Percentiles rank a stretch among this genome's conserved stretches.
These are phyloP conservation scores for Rhazya stricta DNA, from an alignment of 257 asterid species.

Conservation along the genomic window DNA sequence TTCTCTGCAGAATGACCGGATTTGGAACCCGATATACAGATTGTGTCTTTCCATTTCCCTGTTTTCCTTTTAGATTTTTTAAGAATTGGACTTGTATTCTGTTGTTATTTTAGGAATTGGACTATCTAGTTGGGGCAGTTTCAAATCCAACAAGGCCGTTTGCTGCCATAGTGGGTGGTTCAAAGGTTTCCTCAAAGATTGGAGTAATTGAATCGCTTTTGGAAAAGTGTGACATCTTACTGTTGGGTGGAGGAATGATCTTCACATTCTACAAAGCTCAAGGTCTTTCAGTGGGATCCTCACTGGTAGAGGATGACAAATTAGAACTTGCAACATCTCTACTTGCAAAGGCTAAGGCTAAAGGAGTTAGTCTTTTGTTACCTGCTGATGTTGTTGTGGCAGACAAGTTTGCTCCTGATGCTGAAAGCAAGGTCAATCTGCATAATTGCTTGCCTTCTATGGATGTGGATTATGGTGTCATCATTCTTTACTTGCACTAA, in stretches of 20 bases:
- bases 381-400: slow-evolving; percentile 80
- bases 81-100: not conserved
- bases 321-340: slow-evolving; percentile 75
- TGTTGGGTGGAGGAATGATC: slow-evolving; percentile 91
- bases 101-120: slow-evolving; percentile 53
- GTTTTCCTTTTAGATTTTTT: not conserved
- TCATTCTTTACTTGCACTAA: not conserved
- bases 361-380: slow-evolving; percentile 69
- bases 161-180: slow-evolving; percentile 92
- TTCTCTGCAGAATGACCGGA: not conserved
- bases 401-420: slow-evolving; percentile 89
- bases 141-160: slow-evolving; percentile 73
- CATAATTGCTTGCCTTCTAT: not conserved
- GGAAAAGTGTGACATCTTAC: slow-evolving; percentile 63
- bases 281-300: slow-evolving; percentile 80
- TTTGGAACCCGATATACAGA: not conserved
- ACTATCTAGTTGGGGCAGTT: slow-evolving; percentile 85
- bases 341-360: slow-evolving; percentile 68
- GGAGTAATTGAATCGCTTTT: slow-evolving; percentile 86
- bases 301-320: slow-evolving; percentile 91
- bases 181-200: slow-evolving; percentile 87
- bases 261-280: slow-evolving; percentile 91
- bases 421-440: slow-evolving; percentile 65
- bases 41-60: not conserved
- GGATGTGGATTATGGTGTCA: not conserved